A percentile compares a stretch with the other conserved stretches of the same genome.
These are phyloP conservation scores for Nakazawaea laoshanensis DNA, from an alignment of 805 yeast genomes.

Conservation along the genomic window DNA sequence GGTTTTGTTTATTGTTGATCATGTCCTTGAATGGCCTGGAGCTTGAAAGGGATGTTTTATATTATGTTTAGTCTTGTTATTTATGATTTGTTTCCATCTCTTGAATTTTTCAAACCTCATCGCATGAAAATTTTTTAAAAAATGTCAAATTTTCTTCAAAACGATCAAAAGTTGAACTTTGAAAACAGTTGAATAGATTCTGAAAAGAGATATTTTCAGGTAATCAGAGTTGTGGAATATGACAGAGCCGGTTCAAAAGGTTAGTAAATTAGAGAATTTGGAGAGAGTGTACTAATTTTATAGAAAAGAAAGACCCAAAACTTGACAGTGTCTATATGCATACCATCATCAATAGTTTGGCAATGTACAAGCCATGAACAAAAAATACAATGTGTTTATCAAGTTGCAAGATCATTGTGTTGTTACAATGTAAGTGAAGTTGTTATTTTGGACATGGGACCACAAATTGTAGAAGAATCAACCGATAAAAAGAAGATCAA, in stretches of 20 bases:
- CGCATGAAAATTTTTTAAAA: neutral
- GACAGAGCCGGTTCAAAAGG: no score
- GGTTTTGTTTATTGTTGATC: conserved; percentile 31
- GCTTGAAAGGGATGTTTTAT: conserved; percentile 2
- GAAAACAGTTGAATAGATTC: no score
- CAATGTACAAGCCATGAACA: conserved; percentile 56
- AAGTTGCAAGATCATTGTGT: conserved; percentile 69
- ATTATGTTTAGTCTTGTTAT: no score
- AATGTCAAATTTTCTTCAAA: no score
- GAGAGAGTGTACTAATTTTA: no score
- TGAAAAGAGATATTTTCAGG: no score
- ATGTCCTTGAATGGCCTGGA: conserved; percentile 28
- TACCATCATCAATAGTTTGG: conserved; percentile 62
- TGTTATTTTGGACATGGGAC: conserved; percentile 51
- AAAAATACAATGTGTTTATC: conserved; percentile 65
- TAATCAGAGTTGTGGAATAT: no score
- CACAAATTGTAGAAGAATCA: conserved; percentile 14
- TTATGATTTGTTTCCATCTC: no score
- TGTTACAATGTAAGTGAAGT: conserved; percentile 67
- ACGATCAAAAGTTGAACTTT: no score
- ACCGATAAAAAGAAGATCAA: conserved; percentile 14
- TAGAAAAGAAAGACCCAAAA: neutral
- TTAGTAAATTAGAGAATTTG: no score
- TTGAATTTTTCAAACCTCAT: no score
- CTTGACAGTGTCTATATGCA: conserved; percentile 51